Base-by-base conservation (phyloP, 2,329 filamentous ascomycete genomes). In the Rhynchosporium agropyri region DNA sequence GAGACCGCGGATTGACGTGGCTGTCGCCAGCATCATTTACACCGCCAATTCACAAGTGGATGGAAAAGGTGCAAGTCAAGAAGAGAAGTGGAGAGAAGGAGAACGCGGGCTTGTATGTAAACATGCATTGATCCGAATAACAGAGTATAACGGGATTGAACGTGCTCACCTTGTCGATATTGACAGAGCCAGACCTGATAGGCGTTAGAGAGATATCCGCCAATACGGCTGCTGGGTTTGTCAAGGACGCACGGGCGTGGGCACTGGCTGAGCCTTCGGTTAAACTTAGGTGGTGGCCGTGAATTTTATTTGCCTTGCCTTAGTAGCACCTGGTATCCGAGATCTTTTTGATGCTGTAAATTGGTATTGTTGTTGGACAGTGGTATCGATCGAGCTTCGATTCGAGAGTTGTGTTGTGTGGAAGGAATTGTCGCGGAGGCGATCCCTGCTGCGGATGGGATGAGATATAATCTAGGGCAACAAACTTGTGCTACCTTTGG, bases 191-290 rank as follows among this genome's bases (percentile, higher is more conserved):
- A 64, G 48, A 49, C 51, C 56, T 54, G 68, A 68, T 65, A 46
- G 57, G 60, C 57, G 51, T 68, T 67, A 64, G 64, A 65, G 67
- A 64, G 51, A 61, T 69, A 69, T 67, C 67, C 69, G 68, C 69
- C 67, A 72, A 70, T 69, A 62, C 65, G 70, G 71, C 58, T 68
- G 59, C 65, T 63, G 69, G 69, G 65, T 67, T 65, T 70, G 62
- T 63, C 63, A 69, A 68, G 56, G 63, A 57, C 64, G 71, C 69
- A 74, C 71, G 69, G 70, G 63, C 64, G 20, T 20, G 20, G 20
- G 20, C 20, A 20, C 20, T 20, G 20, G 65, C 65, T 63, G 60
- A 70, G 63, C 66, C 55, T 65, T 65, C 66, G 67, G 63, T 64
- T 67, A 70, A 69, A 64, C 56, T 63, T 66, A 55, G 49, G 29